Evolutionary conservation across 768 basidiomycete species (phyloP).

Genomic region (Arthromyces matolae): DNA sequence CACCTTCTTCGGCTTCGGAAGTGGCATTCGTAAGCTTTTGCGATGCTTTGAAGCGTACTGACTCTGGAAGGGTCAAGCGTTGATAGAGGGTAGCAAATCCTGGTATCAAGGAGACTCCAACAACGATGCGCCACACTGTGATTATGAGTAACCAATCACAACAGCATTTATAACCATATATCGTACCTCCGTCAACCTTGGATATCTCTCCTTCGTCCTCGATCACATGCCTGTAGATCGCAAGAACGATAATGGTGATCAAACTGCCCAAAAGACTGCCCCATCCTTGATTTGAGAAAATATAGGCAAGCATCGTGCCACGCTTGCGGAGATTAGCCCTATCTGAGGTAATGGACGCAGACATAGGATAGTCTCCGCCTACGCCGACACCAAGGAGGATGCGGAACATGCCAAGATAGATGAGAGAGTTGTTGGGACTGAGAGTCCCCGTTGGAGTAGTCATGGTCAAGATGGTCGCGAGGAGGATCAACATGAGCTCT

Average conservation of each 20-base stretch:
- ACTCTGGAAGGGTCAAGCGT: constrained; percentile 70
- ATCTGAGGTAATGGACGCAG: constrained; percentile 64
- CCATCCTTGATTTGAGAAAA: constrained; percentile 79
- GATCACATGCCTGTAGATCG: constrained; percentile 62
- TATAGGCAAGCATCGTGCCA: constrained; percentile 72
- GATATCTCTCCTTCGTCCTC: constrained; percentile 51
- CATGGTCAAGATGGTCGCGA: constrained; percentile 70
- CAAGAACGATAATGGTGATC: constrained; percentile 59
- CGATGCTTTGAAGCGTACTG: constrained; percentile 49
- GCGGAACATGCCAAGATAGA: constrained; percentile 65
- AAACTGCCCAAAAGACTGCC: constrained; percentile 64
- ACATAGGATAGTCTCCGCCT: constrained; percentile 81
- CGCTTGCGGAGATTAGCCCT: constrained; percentile 61
- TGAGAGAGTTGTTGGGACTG: constrained; percentile 46
- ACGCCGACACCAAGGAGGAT: constrained; percentile 76
- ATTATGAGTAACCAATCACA: not conserved
- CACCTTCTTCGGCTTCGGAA: constrained; percentile 17
- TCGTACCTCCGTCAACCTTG: constrained; percentile 67
- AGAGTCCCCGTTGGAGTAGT: constrained; percentile 62
- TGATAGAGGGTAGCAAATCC: constrained; percentile 74
- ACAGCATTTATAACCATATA: not conserved
- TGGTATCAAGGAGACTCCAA: constrained; percentile 74
- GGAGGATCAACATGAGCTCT: constrained; percentile 76
- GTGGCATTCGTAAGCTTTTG: constrained; percentile 28
- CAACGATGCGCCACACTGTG: constrained; percentile 66